phyloP scores from a whole-genome alignment of 208 protist genomes.

The Crithidia brevicula region DNA sequence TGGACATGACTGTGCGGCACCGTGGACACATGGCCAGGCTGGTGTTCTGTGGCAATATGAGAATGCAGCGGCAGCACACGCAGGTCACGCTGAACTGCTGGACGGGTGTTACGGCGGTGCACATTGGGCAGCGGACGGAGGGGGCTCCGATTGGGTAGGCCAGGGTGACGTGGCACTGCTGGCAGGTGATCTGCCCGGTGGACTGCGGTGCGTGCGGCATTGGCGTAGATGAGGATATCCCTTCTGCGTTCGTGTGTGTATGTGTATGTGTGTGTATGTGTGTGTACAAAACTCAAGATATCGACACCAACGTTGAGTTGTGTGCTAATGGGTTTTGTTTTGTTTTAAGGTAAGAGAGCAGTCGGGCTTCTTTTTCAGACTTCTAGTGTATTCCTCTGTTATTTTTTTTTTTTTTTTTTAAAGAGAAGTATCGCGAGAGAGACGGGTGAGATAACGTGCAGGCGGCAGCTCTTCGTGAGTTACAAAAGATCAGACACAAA shows the following conservation, averaged over 20 bases:
- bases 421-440: too few species aligned
- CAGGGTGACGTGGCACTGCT: conserved; percentile 76
- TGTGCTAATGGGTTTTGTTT: too few species aligned
- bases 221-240: neutral
- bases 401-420: too few species aligned
- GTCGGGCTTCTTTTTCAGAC: too few species aligned
- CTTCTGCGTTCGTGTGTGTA: neutral
- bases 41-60: conserved; percentile 88
- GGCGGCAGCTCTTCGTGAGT: too few species aligned
- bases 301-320: too few species aligned
- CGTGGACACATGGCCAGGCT: conserved; percentile 85
- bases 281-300: too few species aligned
- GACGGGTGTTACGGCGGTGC: conserved; percentile 73
- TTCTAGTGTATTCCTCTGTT: too few species aligned
- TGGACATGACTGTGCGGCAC: conserved; percentile 86
- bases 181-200: conserved; percentile 80
- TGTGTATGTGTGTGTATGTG: too few species aligned
- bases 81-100: conserved; percentile 86
- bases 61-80: conserved; percentile 78
- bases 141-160: conserved; percentile 87
- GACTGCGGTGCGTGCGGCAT: conserved; percentile 72
- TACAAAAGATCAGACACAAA: too few species aligned
- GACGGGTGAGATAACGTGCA: too few species aligned
- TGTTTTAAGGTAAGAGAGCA: too few species aligned
- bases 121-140: conserved; percentile 87